Conservation (phyloP, 352 stramenopile species). For the Pythium phragmitis region DNA sequence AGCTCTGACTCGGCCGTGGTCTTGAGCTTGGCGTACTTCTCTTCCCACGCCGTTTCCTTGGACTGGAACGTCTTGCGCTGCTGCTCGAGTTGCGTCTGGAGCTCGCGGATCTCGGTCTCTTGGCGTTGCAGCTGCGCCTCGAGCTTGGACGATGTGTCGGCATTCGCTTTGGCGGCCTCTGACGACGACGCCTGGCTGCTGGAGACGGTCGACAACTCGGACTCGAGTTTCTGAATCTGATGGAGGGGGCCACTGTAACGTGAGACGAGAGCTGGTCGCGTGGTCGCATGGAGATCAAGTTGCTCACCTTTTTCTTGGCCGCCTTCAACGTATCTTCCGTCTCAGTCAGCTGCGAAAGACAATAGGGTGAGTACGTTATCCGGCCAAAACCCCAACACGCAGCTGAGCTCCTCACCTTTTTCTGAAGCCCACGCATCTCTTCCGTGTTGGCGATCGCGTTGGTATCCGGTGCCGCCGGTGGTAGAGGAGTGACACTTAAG, state of each 20-base stretch:
- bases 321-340: conserved; percentile 21
- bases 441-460: conserved; percentile 25
- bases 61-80: conserved; percentile 41
- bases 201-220: conserved; percentile 38
- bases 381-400: background rate
- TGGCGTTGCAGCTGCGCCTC: conserved; percentile 46
- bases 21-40: conserved; percentile 80
- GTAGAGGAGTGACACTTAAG: background rate
- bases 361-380: background rate
- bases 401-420: conserved; percentile 37
- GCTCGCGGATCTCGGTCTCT: conserved; percentile 33
- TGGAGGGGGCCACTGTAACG: background rate
- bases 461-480: conserved; percentile 24
- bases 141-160: conserved; percentile 34
- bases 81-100: conserved; percentile 50
- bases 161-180: conserved; percentile 32
- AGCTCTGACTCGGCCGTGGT: conserved; percentile 69
- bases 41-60: conserved; percentile 55
- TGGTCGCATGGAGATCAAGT: background rate
- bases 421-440: conserved; percentile 48
- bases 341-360: conserved; percentile 14
- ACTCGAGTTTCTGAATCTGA: conserved; percentile 63
- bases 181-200: conserved; percentile 35
- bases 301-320: conserved; percentile 52
- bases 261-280: no score